Percentiles rank a stretch among this genome's conserved stretches.
phyloP scores from a whole-genome alignment of 345 rosid species.

The Ricinus communis region DNA sequence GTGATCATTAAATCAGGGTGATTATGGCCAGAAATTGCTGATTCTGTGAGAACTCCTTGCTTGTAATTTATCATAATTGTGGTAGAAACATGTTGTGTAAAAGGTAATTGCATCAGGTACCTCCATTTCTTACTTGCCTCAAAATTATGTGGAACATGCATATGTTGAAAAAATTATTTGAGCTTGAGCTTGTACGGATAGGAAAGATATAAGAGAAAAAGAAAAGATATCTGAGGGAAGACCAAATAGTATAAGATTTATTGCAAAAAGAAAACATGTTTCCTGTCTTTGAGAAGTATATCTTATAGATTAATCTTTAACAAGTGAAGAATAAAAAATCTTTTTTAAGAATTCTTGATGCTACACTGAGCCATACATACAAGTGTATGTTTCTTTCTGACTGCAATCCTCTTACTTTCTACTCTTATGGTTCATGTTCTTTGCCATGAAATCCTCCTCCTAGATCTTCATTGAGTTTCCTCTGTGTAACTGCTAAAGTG shows the following conservation, averaged over 20 bases:
- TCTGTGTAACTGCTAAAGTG: not conserved
- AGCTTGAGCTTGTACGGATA: slow-evolving; percentile 7
- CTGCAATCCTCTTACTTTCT: slow-evolving; percentile 7
- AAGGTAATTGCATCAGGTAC: slow-evolving; percentile 28
- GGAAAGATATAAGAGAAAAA: not conserved
- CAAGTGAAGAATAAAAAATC: slow-evolving; percentile 1
- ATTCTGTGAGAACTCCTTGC: slow-evolving; percentile 22
- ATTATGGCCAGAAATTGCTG: slow-evolving; percentile 15
- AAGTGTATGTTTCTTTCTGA: slow-evolving; percentile 13
- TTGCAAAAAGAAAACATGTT: slow-evolving; percentile 6
- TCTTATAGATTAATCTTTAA: not conserved
- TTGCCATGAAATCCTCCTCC: slow-evolving; percentile 6
- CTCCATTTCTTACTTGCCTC: slow-evolving; percentile 1
- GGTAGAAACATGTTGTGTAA: slow-evolving; percentile 20
- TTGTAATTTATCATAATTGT: slow-evolving; percentile 22
- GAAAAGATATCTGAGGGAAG: not conserved
- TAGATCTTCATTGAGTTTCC: slow-evolving; percentile 5
- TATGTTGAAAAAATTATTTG: not conserved
- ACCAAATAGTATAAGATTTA: slow-evolving; percentile 8
- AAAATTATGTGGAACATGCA: not conserved
- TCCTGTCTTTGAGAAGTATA: slow-evolving; percentile 10
- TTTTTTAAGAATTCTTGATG: slow-evolving; percentile 1
- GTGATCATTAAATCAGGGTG: slow-evolving; percentile 18
- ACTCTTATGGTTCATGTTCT: slow-evolving; percentile 4
- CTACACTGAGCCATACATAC: slow-evolving; percentile 20